These are phyloP conservation scores for Abortiporus biennis DNA, from an alignment of 1,284 basidiomycete species.

Conservation along the genomic window DNA sequence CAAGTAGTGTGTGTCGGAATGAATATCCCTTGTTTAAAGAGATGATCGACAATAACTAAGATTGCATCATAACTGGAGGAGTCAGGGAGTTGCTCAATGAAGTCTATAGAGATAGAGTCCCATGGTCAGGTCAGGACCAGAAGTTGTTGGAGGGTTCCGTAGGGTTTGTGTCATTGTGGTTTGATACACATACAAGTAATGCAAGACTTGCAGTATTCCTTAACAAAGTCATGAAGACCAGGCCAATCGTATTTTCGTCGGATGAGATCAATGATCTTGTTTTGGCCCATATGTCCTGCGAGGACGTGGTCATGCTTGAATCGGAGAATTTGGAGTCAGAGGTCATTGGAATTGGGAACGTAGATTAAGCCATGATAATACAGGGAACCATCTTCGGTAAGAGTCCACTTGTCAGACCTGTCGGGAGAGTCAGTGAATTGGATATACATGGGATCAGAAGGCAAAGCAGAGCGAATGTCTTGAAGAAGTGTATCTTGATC, in stretches of 20 bases:
- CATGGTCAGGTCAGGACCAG: conserved; percentile 20
- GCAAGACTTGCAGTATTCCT: conserved; percentile 21
- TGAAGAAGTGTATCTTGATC: too few relatives aligned
- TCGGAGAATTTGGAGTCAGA: too few relatives aligned
- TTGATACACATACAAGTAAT: conserved; percentile 21
- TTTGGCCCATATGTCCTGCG: conserved; percentile 15
- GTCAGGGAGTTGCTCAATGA: conserved; percentile 29
- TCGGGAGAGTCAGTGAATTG: too few relatives aligned
- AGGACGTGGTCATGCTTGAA: conserved; percentile 29
- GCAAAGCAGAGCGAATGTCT: too few relatives aligned
- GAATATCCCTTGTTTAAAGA: conserved; percentile 18
- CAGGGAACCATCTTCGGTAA: too few relatives aligned
- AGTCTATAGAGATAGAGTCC: conserved; percentile 29
- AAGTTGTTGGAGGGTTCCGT: conserved; percentile 21
- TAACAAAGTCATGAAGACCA: too few relatives aligned
- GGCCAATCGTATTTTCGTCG: conserved; percentile 23
- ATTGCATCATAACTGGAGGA: too few relatives aligned
- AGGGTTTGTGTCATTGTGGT: conserved; percentile 17
- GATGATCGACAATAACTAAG: too few relatives aligned
- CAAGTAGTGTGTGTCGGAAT: conserved; percentile 27
- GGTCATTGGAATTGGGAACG: too few relatives aligned
- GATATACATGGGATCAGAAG: too few relatives aligned
- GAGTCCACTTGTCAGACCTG: too few relatives aligned
- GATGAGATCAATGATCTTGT: conserved; percentile 6
- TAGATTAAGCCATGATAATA: too few relatives aligned